Evolutionary conservation across 352 stramenopile species (phyloP).

Genomic region (Pythium graminicola): DNA sequence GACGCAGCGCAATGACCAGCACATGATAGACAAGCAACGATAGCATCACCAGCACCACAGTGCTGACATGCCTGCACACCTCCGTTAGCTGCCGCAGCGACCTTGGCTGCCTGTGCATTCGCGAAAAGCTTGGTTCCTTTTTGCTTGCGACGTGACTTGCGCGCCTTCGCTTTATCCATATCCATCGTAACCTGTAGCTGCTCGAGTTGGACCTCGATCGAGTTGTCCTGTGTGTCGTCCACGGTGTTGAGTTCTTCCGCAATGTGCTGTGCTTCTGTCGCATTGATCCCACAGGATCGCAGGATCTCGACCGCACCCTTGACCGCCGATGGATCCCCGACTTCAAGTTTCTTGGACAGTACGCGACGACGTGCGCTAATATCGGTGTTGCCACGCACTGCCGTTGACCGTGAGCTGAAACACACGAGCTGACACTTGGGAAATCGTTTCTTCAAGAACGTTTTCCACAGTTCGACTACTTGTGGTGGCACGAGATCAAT

Average conservation of each 20-base stretch:
- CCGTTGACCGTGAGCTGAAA: conserved; percentile 73
- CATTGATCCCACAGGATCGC: conserved; percentile 53
- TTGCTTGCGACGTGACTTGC: conserved; percentile 41
- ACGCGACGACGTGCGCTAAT: conserved; percentile 62
- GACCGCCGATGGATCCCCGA: conserved; percentile 59
- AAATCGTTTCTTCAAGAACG: conserved; percentile 55
- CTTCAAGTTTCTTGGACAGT: conserved; percentile 73
- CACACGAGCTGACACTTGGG: conserved; percentile 58
- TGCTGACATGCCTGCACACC: conserved; percentile 53
- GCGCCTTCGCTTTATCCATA: conserved; percentile 24
- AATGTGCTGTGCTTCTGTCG: conserved; percentile 44
- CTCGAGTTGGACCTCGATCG: conserved; percentile 9
- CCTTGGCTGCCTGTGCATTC: conserved; percentile 10
- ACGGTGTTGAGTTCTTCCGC: conserved; percentile 55
- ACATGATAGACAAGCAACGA: conserved; percentile 62
- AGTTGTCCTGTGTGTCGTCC: background rate
- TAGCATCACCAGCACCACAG: conserved; percentile 57
- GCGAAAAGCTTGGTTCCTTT: conserved; percentile 32
- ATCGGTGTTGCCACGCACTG: conserved; percentile 59
- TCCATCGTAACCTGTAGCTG: conserved; percentile 40
- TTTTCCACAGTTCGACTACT: conserved; percentile 62
- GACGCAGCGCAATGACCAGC: conserved; percentile 23
- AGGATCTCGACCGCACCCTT: conserved; percentile 63
- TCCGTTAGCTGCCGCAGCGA: conserved; percentile 11
- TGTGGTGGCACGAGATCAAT: conserved; percentile 63